Evolutionary conservation across 1,284 basidiomycete species (phyloP), one percentile per base, ranked within the genome.

Genomic region (Exobasidium cylindrosporum): DNA sequence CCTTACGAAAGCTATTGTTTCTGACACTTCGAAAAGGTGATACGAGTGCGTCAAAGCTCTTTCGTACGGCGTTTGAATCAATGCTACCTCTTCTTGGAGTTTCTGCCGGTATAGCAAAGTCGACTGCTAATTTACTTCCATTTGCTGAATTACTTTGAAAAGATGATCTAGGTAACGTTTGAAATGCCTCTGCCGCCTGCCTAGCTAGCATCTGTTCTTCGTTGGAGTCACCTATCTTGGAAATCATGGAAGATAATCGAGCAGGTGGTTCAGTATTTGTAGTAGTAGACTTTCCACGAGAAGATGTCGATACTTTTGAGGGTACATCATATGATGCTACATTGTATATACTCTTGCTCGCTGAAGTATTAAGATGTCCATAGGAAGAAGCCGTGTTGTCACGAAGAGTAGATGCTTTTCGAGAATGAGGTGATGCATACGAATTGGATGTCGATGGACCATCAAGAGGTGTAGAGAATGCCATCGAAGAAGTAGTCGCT

Each of bases 11-110:
- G 31, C 53, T 32, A 13, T 44, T 44, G 26, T 55, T 17, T 4
- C 40, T 32, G 53, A n/a, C 53, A 26, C 56, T 28, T 10, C 44
- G 56, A 57, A 57, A 26, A 3, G 56, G 56, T 17, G 32, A 47
- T 11, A 47, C 5, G 46, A 47, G n/a, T 17, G 32, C 28, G 21
- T 57, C n/a, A n/a, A 45, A 30, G 3, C 32, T 28, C 23, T 23
- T 45, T 43, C 40, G 52, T 28, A 5, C n/a, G 17, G 49, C 6
- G 11, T 35, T 30, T n/a, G 28, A 17, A 23, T 44, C 50, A 6
- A 35, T 50, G 5, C 26, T 54, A 13, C 24, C n/a, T 29, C 28
- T 24, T 32, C 21, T 58, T n/a, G 21, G 30, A 31, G 29, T 11
- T 17, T 60, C 50, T 2, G 31, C 40, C 1, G 24, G 47, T 30